Evolutionary conservation across 495 filamentous ascomycete species (phyloP), one percentile per base, ranked within the genome.

Genomic region (Penicillium robsamsonii): DNA sequence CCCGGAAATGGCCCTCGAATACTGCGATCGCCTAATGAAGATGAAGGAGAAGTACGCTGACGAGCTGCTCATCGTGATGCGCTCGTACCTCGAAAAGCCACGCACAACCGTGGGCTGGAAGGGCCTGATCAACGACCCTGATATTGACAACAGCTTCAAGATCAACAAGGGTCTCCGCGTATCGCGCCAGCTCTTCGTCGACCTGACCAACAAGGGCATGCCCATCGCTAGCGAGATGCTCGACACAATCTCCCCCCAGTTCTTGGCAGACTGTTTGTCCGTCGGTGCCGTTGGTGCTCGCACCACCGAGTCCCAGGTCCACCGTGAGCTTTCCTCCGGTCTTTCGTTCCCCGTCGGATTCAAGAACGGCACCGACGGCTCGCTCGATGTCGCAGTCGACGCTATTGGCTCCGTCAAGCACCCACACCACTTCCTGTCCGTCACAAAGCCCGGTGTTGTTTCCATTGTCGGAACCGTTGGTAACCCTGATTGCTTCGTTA

Each of bases 51-150:
- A 96, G 76, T 89, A 96, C 81, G 77, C 86, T 60, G 83, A 91
- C 64, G 90, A 97, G 65, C 81, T 99, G 13, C 75, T 96, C 49
- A 96, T 99, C 60, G 87, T 97, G 38, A 99, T 99, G 95, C 89
- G 95, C 46, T 88, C 91, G 48, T 99, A 99, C 81, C 85, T 99
- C 29, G 95, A 99, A 80, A 99, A 99, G 79, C 95, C 95, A 22
- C 87, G 95, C 60, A 99, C 95, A 13, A 99, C 95, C 0, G 92
- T 99, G 15, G 95, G 95, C 50, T 99, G 95, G 95, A 99, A 99
- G 76, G 95, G 95, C 13, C 79, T 99, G 59, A 96, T 99, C 78
- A 99, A 99, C 71, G 95, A 99, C 75, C 95, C 95, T 8, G 92
- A 97, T 61, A 96, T 99, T 70, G 93, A 99, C 72, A 91, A 96